Evolutionary conservation across 164 flowering plant species (phyloP), one percentile per base, ranked within the genome.

Genomic region (Stephania japonica): DNA sequence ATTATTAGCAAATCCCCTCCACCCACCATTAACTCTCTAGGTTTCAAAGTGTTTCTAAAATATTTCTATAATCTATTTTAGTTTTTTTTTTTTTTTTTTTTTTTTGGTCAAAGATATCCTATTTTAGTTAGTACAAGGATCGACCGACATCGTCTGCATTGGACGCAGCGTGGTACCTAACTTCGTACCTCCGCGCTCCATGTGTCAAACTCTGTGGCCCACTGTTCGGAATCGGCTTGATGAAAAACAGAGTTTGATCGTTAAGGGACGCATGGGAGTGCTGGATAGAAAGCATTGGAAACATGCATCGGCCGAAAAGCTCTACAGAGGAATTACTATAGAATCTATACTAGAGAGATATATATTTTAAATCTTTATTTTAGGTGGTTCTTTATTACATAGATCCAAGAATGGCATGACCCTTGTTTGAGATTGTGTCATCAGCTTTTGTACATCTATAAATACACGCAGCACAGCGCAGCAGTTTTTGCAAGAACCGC

Each of bases 391-490:
- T 59, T 59, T 59, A 59, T n/a, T 59, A 59, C 64, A 18, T n/a
- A 24, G 64, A 59, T 59, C n/a, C 24, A 59, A 59, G 21, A 59
- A 59, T 59, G 64, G 64, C 64, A 59, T 59, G 64, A 59, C 64
- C 25, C 64, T 59, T 59, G 64, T 59, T 59, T 59, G 7, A 10
- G 64, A 59, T 59, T 59, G 25, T 19, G 64, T 59, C 64, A 59
- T 59, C 64, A 19, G 64, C 64, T 59, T 59, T 56, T 47, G 38
- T 32, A 32, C 8, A 9, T 18, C 64, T 59, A 59, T 59, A 59
- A 21, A 19, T 59, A n/a, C 64, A 59, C 7, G 64, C 64, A 59
- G 9, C 9, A 10, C 7, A 59, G 21, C 5, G 64, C 64, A 59
- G n/a, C 19, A 10, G 16, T 7, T n/a, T 59, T 9, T n/a, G 2